Evolutionary conservation across 495 filamentous ascomycete genomes (phyloP).

Genomic region (Daldinia loculata): DNA sequence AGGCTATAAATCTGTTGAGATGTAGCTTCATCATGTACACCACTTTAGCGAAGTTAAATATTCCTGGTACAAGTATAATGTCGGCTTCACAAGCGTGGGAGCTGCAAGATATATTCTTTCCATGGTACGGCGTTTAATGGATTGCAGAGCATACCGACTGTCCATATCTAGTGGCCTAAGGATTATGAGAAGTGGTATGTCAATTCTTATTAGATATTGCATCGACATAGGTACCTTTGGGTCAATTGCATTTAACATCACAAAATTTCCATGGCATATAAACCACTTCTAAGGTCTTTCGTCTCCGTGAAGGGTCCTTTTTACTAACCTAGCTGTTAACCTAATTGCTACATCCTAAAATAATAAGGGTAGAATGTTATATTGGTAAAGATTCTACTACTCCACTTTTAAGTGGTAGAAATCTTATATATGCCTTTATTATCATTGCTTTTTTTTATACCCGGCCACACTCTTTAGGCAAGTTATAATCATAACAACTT

Average conservation of each 20-base stretch:
- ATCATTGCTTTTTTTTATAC: no score
- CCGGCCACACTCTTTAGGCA: no score
- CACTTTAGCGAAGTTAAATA: background rate
- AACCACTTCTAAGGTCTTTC: background rate
- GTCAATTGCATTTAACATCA: slow-evolving; percentile 3
- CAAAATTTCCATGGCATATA: no score
- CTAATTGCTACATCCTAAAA: background rate
- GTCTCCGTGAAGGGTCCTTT: background rate
- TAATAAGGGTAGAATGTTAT: no score
- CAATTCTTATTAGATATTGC: slow-evolving; percentile 8
- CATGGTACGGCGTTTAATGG: slow-evolving; percentile 28
- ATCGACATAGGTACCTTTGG: slow-evolving; percentile 19
- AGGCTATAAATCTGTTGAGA: slow-evolving; percentile 46
- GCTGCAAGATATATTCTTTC: slow-evolving; percentile 12
- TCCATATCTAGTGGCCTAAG: slow-evolving; percentile 6
- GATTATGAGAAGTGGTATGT: slow-evolving; percentile 7
- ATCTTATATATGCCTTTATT: no score
- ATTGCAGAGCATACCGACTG: slow-evolving; percentile 11
- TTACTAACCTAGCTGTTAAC: background rate
- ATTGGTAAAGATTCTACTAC: no score
- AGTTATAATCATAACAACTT: no score
- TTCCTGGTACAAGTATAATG: background rate
- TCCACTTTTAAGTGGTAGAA: no score
- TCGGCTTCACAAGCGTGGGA: background rate
- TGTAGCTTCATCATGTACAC: slow-evolving; percentile 13